Evolutionary conservation across 2,329 filamentous ascomycete species (phyloP).

Genomic region (Bipolaris victoriae): DNA sequence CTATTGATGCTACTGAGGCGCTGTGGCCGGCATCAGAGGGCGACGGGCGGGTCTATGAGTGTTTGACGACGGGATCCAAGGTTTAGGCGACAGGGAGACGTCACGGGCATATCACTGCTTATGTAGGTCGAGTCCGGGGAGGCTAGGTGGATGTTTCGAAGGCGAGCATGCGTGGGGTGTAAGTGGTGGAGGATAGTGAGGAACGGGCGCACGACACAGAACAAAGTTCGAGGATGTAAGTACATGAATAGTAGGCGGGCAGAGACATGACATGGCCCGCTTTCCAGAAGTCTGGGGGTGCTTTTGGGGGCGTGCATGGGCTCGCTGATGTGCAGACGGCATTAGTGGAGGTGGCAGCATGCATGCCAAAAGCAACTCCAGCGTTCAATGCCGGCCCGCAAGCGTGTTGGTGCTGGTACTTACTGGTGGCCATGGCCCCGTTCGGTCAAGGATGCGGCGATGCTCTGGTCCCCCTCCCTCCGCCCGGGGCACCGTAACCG

Average conservation of each 20-base stretch:
- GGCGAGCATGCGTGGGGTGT: constrained; percentile 28
- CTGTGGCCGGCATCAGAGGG: constrained; percentile 21
- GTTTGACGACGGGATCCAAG: neutral
- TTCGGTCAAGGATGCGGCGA: too few species aligned
- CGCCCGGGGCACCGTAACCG: constrained; percentile 3
- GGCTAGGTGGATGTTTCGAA: constrained; percentile 14
- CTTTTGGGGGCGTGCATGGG: constrained; percentile 22
- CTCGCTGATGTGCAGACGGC: constrained; percentile 5
- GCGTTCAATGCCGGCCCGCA: constrained; percentile 5
- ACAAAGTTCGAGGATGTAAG: constrained; percentile 4
- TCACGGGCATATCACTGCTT: constrained; percentile 19
- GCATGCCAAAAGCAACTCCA: constrained; percentile 20
- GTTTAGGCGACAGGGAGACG: neutral
- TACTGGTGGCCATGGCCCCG: neutral
- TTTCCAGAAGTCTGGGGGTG: constrained; percentile 12
- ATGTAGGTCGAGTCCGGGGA: constrained; percentile 14
- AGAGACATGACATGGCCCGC: neutral
- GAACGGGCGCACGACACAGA: constrained; percentile 6
- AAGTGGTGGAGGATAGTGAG: neutral
- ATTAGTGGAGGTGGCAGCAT: constrained; percentile 10
- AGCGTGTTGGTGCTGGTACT: neutral
- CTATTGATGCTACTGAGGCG: constrained; percentile 8
- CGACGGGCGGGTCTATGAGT: neutral
- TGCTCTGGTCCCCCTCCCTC: too few species aligned
- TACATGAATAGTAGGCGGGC: neutral